These are phyloP conservation scores for Pisolithus tinctorius DNA, from an alignment of 768 basidiomycete genomes.

Conservation along the genomic window DNA sequence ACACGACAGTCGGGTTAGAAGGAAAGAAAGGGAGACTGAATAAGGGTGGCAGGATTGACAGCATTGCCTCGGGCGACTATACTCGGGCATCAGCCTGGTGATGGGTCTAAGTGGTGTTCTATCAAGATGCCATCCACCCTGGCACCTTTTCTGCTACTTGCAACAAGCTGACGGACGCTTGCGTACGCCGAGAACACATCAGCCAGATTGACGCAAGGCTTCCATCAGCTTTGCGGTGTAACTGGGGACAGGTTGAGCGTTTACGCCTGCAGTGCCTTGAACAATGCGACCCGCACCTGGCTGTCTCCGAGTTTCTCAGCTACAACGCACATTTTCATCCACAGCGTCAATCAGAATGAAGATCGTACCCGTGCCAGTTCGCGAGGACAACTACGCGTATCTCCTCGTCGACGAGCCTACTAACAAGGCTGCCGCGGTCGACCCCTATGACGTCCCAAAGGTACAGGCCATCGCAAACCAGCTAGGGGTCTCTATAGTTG, in stretches of 20 bases:
- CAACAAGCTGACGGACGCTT: too few species aligned
- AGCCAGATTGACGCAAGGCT: background rate
- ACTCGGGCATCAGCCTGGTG: background rate
- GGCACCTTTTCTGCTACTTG: too few species aligned
- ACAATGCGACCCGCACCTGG: background rate
- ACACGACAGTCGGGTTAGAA: background rate
- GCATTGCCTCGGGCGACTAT: background rate
- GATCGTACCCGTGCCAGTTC: conserved; percentile 72
- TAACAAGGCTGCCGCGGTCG: conserved; percentile 69
- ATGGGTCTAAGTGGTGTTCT: background rate
- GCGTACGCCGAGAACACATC: background rate
- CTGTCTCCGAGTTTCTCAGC: conserved; percentile 1
- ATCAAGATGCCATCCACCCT: background rate
- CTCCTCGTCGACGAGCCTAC: conserved; percentile 65
- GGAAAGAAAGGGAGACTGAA: background rate
- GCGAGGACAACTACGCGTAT: conserved; percentile 82
- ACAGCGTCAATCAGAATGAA: conserved; percentile 43
- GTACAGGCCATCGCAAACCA: conserved; percentile 56
- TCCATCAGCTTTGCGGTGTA: conserved; percentile 7
- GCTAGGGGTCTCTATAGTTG: conserved; percentile 59
- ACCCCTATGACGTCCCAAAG: conserved; percentile 71
- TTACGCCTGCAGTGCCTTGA: background rate
- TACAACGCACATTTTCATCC: conserved; percentile 14
- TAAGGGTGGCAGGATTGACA: background rate
- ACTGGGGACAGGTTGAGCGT: background rate